A percentile compares a stretch with the other conserved stretches of the same genome.
Evolutionary conservation across 2,329 filamentous ascomycete genomes (phyloP).

Genomic region (Claviceps fusiformis): DNA sequence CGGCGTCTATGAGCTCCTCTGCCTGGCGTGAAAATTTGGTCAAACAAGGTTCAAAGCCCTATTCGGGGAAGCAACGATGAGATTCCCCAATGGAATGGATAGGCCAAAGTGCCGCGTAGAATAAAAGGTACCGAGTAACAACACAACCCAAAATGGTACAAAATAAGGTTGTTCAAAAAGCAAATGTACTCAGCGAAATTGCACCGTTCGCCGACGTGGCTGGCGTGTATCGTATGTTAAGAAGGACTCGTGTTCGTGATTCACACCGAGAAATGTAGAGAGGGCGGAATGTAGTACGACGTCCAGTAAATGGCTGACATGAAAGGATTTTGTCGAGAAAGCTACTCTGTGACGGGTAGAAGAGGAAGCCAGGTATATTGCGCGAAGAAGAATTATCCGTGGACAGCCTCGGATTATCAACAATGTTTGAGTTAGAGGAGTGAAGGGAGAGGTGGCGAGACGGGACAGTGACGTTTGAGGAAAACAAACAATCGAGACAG

Average conservation of each 20-base stretch:
- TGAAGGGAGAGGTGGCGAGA: not conserved
- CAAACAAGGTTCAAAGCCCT: not conserved
- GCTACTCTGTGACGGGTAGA: not conserved
- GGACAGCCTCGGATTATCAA: not conserved
- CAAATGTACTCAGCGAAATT: not conserved
- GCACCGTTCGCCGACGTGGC: slow-evolving; percentile 1
- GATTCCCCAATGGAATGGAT: not conserved
- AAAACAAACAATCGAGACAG: slow-evolving; percentile 4
- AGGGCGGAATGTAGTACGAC: slow-evolving; percentile 4
- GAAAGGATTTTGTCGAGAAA: not conserved
- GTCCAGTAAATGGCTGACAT: not conserved
- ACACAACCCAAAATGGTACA: not conserved
- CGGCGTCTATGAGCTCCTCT: not conserved
- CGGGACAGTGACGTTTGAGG: not conserved
- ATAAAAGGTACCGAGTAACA: slow-evolving; percentile 2
- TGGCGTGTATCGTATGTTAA: slow-evolving; percentile 2
- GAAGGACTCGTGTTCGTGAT: slow-evolving; percentile 4
- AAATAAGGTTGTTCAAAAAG: not conserved
- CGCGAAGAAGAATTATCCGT: not conserved
- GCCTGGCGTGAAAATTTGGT: not conserved
- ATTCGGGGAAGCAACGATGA: not conserved
- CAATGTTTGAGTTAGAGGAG: not conserved
- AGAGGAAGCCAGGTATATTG: not conserved
- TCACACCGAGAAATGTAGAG: slow-evolving; percentile 1
- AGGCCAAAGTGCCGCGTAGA: not conserved